phyloP scores from a whole-genome alignment of 2,329 filamentous ascomycete species.

The Fusarium sulawesiense region DNA sequence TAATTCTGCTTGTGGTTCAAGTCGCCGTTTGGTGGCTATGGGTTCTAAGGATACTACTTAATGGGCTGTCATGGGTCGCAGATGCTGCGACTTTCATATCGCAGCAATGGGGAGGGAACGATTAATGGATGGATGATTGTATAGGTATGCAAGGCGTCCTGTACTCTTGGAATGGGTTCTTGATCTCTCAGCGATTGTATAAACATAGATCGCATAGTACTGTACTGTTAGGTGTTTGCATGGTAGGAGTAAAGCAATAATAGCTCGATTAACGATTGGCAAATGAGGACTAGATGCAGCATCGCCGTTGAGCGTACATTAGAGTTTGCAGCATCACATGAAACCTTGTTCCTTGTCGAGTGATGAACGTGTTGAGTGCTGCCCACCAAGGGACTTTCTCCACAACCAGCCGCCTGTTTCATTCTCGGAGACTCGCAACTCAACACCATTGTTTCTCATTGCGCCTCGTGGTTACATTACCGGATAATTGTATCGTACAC shows the following conservation, averaged over 20 bases:
- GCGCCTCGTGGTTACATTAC: neutral
- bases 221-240: conserved; percentile 3
- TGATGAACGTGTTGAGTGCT: conserved; percentile 1
- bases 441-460: neutral
- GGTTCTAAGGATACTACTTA: conserved; percentile 39
- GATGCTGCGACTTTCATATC: conserved; percentile 45
- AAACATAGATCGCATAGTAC: neutral
- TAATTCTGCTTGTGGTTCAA: conserved; percentile 46
- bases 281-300: conserved; percentile 19
- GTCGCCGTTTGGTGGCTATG: conserved; percentile 50
- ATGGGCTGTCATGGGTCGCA: conserved; percentile 46
- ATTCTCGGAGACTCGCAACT: conserved; percentile 1
- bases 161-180: conserved; percentile 15
- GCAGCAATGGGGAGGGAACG: conserved; percentile 24
- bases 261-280: neutral
- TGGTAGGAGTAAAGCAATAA: conserved; percentile 4
- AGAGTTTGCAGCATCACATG: conserved; percentile 4
- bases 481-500: neutral
- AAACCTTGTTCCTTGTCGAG: conserved; percentile 26
- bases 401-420: conserved; percentile 12
- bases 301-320: conserved; percentile 24
- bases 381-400: conserved; percentile 1
- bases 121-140: conserved; percentile 12
- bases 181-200: conserved; percentile 12
- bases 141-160: conserved; percentile 36